These are phyloP conservation scores for Fusarium ramigenum DNA, from an alignment of 2,329 filamentous ascomycete species.

Conservation along the genomic window DNA sequence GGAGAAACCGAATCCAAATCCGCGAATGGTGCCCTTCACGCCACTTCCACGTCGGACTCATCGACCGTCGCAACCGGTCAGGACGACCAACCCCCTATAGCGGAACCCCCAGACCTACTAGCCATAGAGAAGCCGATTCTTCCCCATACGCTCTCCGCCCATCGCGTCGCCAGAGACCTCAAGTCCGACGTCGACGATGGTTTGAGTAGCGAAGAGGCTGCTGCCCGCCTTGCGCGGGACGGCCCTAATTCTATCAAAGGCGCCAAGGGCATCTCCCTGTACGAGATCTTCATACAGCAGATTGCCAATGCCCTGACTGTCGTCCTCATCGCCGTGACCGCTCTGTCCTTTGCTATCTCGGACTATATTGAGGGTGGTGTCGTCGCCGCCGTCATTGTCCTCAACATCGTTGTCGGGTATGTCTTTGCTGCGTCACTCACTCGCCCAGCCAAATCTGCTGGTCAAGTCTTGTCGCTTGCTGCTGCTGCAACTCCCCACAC, in stretches of 20 bases:
- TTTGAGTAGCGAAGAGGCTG: conserved; percentile 69
- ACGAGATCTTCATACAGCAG: conserved; percentile 80
- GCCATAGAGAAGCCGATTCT: conserved; percentile 49
- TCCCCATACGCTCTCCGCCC: conserved; percentile 50
- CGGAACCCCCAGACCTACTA: conserved; percentile 49
- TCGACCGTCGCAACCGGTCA: conserved; percentile 47
- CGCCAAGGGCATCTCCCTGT: conserved; percentile 75
- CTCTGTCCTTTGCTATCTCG: conserved; percentile 70
- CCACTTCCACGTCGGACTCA: conserved; percentile 51
- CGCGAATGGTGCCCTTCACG: conserved; percentile 55
- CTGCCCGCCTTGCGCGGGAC: conserved; percentile 70
- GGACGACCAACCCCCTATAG: conserved; percentile 54
- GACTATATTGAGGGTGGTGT: conserved; percentile 72
- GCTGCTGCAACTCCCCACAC: conserved; percentile 22
- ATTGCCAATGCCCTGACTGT: conserved; percentile 80
- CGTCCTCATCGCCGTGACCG: conserved; percentile 80
- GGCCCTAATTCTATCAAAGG: conserved; percentile 77
- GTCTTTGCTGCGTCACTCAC: conserved; percentile 45
- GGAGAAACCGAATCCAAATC: conserved; percentile 50
- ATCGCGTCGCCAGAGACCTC: conserved; percentile 50
- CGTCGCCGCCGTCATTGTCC: conserved; percentile 70
- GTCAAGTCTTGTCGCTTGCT: conserved; percentile 9
- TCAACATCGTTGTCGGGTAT: conserved; percentile 74
- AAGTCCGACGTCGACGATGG: conserved; percentile 64
- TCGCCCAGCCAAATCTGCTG: conserved; percentile 34